Conservation (phyloP, 352 stramenopile species). For the Pythium phragmiticola region DNA sequence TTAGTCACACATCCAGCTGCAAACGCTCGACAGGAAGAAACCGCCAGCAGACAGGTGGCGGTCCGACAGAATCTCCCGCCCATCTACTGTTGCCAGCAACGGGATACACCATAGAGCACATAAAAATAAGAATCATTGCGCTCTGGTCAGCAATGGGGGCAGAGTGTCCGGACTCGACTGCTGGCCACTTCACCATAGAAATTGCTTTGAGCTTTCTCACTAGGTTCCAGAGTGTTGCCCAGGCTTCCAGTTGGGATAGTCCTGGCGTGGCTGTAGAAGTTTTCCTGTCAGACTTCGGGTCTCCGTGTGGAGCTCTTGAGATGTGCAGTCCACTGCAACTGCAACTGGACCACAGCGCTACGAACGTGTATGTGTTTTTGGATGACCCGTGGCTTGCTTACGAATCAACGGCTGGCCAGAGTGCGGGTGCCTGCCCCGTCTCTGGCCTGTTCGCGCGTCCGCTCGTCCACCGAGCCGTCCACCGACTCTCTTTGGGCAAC, state of each 20-base stretch:
- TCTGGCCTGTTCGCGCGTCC: slow-evolving; percentile 1
- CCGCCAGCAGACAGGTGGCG: neutral
- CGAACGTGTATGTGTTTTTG: too few species aligned
- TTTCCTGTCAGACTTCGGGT: too few species aligned
- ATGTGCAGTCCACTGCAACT: too few species aligned
- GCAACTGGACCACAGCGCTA: too few species aligned
- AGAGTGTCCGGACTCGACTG: too few species aligned
- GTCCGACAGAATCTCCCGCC: neutral
- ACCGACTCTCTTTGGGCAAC: slow-evolving; percentile 34
- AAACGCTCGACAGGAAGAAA: slow-evolving; percentile 1
- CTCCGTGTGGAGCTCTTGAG: too few species aligned
- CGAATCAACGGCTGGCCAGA: slow-evolving; percentile 8
- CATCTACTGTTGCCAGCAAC: neutral
- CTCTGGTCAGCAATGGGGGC: neutral
- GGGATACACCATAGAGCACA: neutral
- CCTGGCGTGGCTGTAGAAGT: too few species aligned
- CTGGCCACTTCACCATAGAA: too few species aligned
- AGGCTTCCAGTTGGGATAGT: too few species aligned
- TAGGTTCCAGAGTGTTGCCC: too few species aligned
- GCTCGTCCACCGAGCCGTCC: slow-evolving; percentile 19
- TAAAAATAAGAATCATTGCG: neutral
- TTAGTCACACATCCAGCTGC: slow-evolving; percentile 11
- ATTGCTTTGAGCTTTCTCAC: too few species aligned
- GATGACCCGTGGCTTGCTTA: slow-evolving; percentile 3
- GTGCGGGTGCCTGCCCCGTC: slow-evolving; percentile 4